Base-by-base conservation (phyloP, 345 rosid genomes). In the Eucalyptus coolabah region DNA sequence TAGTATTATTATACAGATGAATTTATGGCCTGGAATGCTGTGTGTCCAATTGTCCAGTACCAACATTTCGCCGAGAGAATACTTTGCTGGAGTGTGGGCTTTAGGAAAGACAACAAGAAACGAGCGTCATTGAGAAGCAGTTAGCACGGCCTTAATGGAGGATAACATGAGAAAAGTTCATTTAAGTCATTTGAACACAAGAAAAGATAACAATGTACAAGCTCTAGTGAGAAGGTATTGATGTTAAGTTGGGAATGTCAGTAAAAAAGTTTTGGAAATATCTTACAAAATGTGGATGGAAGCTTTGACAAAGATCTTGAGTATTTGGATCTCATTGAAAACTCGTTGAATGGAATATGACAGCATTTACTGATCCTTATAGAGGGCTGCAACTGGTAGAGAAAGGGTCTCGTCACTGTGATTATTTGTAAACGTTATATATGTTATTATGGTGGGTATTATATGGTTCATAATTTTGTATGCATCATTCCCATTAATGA, bases 191-290 rank as follows among this genome's bases (percentile, higher is more conserved):
- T 69, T 34, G 81, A 69, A 69, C 19, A 32, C 81, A 69, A 17
- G 81, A 34, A 7, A 32, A 69, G 42, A 69, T 34, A 34, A 69
- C 24, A 32, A 32, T 34, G 23, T 69, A 18, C 42, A 69, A 69
- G 81, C 42, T 69, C 12, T 32, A 67, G 23, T 72, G 82, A 72
- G 45, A 37, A 19, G 16, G 83, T 6, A 34, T 69, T 69, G 23
- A 69, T 69, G 81, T 69, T 69, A 9, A 0, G 81, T 17, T 69
- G 81, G 81, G 81, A 37, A 69, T 69, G 81, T 72, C 0, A 1
- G 44, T 72, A 34, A 72, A 34, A 69, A 2, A 0, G 0, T 0
- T 40, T 69, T 12, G 45, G 28, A 72, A 72, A 72, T 9, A 69
- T 51, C 54, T 51, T 17, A 3, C 4, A 51, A 51, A 47, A 47